Evolutionary conservation across 78 protist species (phyloP).

Genomic region (Pelomyxa schiedti): DNA sequence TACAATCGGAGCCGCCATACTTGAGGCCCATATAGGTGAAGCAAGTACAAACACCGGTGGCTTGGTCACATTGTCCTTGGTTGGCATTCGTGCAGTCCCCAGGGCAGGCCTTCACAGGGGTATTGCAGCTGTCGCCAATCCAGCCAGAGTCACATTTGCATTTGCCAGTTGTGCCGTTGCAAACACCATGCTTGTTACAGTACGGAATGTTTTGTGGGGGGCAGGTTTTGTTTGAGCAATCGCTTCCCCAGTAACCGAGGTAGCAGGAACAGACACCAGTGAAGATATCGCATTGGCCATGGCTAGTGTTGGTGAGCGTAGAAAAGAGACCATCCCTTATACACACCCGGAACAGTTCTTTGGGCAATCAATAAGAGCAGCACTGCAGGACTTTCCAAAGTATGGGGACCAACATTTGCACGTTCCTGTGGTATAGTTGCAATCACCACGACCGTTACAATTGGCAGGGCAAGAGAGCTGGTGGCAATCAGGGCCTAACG

Average conservation of each 20-base stretch:
- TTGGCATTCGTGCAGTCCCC: neutral
- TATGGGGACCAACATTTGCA: neutral
- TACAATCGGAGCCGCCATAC: neutral
- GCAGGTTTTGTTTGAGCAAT: neutral
- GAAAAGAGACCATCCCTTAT: neutral
- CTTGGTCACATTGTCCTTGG: neutral
- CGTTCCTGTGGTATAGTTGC: neutral
- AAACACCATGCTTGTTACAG: slow-evolving; percentile 9
- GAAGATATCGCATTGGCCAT: neutral
- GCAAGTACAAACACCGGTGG: neutral
- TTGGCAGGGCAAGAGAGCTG: too few relatives aligned
- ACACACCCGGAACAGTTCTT: neutral
- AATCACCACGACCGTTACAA: too few relatives aligned
- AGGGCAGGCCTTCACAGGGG: neutral
- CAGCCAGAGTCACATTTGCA: slow-evolving; percentile 5
- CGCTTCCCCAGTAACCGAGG: neutral
- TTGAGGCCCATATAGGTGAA: neutral
- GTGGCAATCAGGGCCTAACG: too few relatives aligned
- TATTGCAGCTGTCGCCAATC: slow-evolving; percentile 7
- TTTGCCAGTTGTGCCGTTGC: neutral
- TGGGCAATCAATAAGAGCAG: neutral
- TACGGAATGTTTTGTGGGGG: neutral
- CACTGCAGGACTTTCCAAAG: neutral
- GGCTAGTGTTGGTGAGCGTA: neutral
- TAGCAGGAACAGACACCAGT: neutral